A percentile compares a stretch with the other conserved stretches of the same genome.
Conservation (phyloP, 2,329 filamentous ascomycete species). For the Aspergillus niger region DNA sequence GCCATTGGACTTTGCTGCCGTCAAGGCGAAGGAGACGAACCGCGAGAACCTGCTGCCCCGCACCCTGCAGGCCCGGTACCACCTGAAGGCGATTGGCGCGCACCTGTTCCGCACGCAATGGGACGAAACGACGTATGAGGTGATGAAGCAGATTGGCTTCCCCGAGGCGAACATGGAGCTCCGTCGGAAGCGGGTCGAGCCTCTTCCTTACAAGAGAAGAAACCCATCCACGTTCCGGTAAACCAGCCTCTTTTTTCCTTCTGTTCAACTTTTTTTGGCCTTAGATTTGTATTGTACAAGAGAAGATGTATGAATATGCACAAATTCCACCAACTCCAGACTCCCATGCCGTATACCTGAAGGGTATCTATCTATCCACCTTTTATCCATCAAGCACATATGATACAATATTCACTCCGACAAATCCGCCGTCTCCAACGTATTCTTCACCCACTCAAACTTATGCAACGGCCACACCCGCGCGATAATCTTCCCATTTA, state of each 20-base stretch:
- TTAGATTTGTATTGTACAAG: constrained; percentile 46
- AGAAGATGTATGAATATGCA: constrained; percentile 47
- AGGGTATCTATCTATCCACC: no score
- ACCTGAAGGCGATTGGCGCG: constrained; percentile 73
- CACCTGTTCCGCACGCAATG: constrained; percentile 85
- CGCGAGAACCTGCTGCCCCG: constrained; percentile 75
- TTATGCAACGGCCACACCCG: constrained; percentile 40
- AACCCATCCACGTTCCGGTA: constrained; percentile 51
- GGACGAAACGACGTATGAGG: constrained; percentile 82
- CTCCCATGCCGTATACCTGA: constrained; percentile 22
- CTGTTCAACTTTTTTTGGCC: constrained; percentile 25
- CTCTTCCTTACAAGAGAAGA: constrained; percentile 65
- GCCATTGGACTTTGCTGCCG: constrained; percentile 58
- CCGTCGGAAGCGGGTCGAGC: constrained; percentile 74
- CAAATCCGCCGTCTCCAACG: constrained; percentile 36
- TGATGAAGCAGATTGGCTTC: constrained; percentile 79
- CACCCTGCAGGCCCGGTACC: constrained; percentile 70
- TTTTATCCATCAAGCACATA: background rate
- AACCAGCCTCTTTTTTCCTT: constrained; percentile 15
- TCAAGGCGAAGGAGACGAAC: constrained; percentile 54
- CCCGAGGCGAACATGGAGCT: constrained; percentile 81
- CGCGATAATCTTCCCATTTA: constrained; percentile 78
- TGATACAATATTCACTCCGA: constrained; percentile 11
- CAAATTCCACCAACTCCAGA: constrained; percentile 32
- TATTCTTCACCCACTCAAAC: constrained; percentile 41